Base-by-base conservation (phyloP, 768 basidiomycete genomes). In the Boletus pseudo-olivaceus region DNA sequence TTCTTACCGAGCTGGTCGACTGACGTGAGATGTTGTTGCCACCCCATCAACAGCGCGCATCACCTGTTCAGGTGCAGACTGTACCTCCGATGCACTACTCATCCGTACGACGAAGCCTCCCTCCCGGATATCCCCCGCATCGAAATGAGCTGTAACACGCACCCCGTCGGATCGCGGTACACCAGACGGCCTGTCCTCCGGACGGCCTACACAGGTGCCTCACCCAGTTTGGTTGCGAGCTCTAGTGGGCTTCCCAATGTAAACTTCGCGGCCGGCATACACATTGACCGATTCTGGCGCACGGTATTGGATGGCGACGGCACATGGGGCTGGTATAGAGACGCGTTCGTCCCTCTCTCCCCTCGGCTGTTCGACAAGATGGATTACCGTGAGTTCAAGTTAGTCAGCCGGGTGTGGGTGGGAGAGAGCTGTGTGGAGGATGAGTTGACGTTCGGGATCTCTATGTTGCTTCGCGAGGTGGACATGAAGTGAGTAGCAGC, bases 291-390 rank as follows among this genome's bases (percentile, higher is more conserved):
- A 42, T 51, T 29, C 6, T 68, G 67, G 67, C 53, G 50, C 19
- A 56, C 55, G 32, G 43, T 33, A 26, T 37, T 11, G 37, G 35
- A 62, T 5, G 51, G 37, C 7, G 60, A 67, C 17, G 61, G 65
- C 23, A 54, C 50, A 10, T 66, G 62, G 49, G 71, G 68, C 34
- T 75, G 72, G 72, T 62, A 56, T 32, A 61, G 75, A 56, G 69
- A 73, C 40, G 72, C 76, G 56, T 79, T 74, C 71, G 68, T 80
- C 9, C 81, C 81, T 0, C 66, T 82, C 29, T 79, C 80, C 7
- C 70, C 76, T 7, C 55, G 64, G n/a, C 55, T 82, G 23, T 81
- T 82, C 54, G 65, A 70, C 26, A 77, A 75, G 66, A 68, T 70
- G 49, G 80, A 81, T 56, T 77, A 76, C 42, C 67, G 76, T 17